Percentiles rank a stretch among this genome's conserved stretches.
Evolutionary conservation across 345 rosid species (phyloP).

Genomic region (Eucalyptus sp.): DNA sequence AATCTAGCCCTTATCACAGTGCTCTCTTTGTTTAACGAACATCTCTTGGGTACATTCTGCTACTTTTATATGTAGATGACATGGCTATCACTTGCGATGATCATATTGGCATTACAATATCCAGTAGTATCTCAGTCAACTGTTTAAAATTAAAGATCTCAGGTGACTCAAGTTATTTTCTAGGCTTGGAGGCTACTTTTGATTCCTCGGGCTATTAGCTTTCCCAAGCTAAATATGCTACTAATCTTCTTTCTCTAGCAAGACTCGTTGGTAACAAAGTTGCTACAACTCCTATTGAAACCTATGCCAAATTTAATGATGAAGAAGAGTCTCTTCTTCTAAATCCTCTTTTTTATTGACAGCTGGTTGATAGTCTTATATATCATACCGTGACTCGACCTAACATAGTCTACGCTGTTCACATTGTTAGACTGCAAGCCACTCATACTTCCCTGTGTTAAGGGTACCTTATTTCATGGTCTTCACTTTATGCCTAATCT

Average conservation of each 20-base stretch:
- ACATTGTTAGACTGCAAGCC: not conserved
- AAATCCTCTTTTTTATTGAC: not conserved
- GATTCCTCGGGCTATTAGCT: not conserved
- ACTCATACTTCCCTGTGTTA: not conserved
- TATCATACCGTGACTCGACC: fast-evolving
- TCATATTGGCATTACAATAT: not conserved
- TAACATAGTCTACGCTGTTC: fast-evolving
- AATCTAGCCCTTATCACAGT: not conserved
- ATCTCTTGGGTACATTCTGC: no score
- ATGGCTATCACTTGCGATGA: no score
- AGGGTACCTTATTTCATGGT: not conserved
- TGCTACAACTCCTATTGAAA: not conserved
- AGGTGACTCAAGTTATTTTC: not conserved
- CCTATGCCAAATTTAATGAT: no score
- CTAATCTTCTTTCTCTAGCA: not conserved
- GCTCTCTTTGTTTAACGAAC: no score
- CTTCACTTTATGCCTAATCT: no score
- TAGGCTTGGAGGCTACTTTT: not conserved
- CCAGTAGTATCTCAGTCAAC: not conserved
- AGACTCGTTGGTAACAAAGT: not conserved
- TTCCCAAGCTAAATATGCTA: no score
- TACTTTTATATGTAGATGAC: no score
- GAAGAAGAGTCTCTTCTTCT: not conserved
- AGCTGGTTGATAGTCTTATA: fast-evolving
- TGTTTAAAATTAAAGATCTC: no score